Base-by-base conservation (phyloP, 768 basidiomycete genomes). In the Rhodocollybia butyracea region DNA sequence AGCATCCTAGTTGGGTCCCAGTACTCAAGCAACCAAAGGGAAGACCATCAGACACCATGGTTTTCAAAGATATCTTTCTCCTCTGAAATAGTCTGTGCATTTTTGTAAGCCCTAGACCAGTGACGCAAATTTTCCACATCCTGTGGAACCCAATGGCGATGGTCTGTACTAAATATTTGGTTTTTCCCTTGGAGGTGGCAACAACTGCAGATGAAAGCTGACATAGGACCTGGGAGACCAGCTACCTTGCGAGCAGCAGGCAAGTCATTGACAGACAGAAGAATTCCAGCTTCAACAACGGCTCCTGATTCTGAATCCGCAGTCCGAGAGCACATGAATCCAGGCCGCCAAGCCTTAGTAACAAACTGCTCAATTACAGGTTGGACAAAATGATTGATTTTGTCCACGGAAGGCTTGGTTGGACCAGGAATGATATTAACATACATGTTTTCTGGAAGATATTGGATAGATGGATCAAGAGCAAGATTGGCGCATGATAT, bases 341-440 rank as follows among this genome's bases (percentile, higher is more conserved):
- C 70, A 0, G 47, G 48, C 4, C 56, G 5, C 70, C 73, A 80
- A 15, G 68, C 55, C 0, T 61, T 46, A n/a, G n/a, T n/a, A 0
- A 68, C 36, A 0, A 80, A 54, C 15, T 77, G 68, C 2, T 70
- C 46, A 0, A 78, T 66, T 0, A 80, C 60, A 0, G 70, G 68
- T 0, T 32, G 21, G 0, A 78, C 54, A n/a, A 70, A 66, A 27
- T 73, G 68, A 24, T 78, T 74, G 0, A 74, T 52, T 29, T 76
- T 55, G 0, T 64, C 56, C 0, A 59, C 47, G 0, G 60, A 59
- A 0, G 75, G 74, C 19, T 75, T 65, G 2, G 61, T 46, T 0
- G 75, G 76, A 0, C 76, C 70, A 2, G 71, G 73, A 5, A 75
- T 72, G 34, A 76, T 54, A 0, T 66, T 73, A 0, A 65, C 69